Evolutionary conservation across 306 rosid species (phyloP), one percentile per base, ranked within the genome.

Genomic region (Castanea mollissima): DNA sequence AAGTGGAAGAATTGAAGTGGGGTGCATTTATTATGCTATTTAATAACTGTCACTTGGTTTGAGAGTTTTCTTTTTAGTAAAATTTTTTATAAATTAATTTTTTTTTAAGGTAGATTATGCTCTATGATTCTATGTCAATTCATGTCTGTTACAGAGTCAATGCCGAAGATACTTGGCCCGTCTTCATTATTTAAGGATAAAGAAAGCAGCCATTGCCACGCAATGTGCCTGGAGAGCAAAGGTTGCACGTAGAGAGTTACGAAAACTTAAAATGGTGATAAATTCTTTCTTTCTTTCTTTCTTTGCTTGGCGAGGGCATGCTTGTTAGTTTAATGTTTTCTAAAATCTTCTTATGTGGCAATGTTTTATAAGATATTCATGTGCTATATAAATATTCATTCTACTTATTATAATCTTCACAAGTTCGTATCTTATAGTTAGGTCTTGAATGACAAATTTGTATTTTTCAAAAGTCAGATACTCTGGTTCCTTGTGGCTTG

Each of bases 171-270:
- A 85, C 80, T 71, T 78, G 46, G 85, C 84, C 7, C 83, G 15
- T 73, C 23, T 20, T 69, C 74, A 57, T 56, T 92, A 52, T 83
- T 8, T 75, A 79, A 83, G 74, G 78, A 56, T 85, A 57, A 93
- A 72, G 83, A 89, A 82, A 83, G 92, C 92, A 71, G 75, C 92
- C 44, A 69, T 95, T n/a, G 32, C 49, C 41, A 71, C 76, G 59
- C 99, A 95, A 78, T 90, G 97, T 86, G 81, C 79, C 55, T 83
- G 90, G 89, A 90, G 99, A 75, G 86, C 85, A 83, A 83, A 85
- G 79, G 79, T 74, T 69, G 99, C 99, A 46, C 89, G 88, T 12
- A 86, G 78, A 81, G 95, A 90, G 82, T 81, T 93, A 78, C 83
- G 86, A 74, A 88, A 84, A 79, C 98, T 93, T 80, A 88, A 70